Evolutionary conservation across 106 monocot genomes (phyloP), one percentile per base, ranked within the genome.

Genomic region (Chionographis japonica): DNA sequence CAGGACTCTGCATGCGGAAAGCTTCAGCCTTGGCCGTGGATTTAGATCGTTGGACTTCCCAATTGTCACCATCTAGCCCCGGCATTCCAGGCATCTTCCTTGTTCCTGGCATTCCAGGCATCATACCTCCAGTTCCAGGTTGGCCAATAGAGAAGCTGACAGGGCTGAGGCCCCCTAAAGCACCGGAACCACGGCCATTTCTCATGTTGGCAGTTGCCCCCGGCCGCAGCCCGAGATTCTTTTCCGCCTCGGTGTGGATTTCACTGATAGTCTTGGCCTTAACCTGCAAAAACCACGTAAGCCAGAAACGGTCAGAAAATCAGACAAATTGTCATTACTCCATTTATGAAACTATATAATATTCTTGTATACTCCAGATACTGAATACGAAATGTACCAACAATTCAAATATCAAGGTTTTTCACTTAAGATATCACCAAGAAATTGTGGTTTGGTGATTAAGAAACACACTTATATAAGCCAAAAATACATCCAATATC

Each of bases 31-130:
- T 86, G 4, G 74, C 61, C 77, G 79, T 86, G 18, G 92, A 87
- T 52, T 80, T 87, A 14, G 89, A 71, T 37, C 84, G 79, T n/a
- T 82, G 83, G 58, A 89, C 71, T 77, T 97, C 97, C 97, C 97
- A 97, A 19, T 81, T 72, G 37, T 85, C 97, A 61, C 60, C 58
- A 55, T 89, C 97, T 17, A 85, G 56, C 10, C 78, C 78, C 12
- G 92, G 97, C 86, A 87, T 90, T 54, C 97, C 97, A n/a, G 97
- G 92, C 97, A 98, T 98, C 73, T 74, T 98, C 40, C 90, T 78
- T 52, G 62, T 37, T 14, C 89, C 89, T 15, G 97, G 97, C 97
- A 92, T 92, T 50, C 97, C 92, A 2, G 97, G 92, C 97, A 92
- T 92, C 92, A 86, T 91, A 4, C 95, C 95, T 17, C 85, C 89